Conservation (phyloP, 1,284 basidiomycete genomes). For the Cryptococcus wingfieldii region DNA sequence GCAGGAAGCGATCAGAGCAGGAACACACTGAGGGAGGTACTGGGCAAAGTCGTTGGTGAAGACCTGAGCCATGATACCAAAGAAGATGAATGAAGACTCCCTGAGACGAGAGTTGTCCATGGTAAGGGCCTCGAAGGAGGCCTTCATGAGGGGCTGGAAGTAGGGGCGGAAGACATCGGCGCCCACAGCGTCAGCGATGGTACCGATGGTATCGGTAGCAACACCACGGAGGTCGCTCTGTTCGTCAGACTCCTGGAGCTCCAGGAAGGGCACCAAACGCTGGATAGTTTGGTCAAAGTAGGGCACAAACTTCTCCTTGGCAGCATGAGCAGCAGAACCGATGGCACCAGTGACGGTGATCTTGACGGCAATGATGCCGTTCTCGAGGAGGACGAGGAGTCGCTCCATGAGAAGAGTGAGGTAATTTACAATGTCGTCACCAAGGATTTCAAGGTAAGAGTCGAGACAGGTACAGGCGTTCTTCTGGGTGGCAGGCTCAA, state of each 20-base stretch:
- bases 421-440: conserved; percentile 81
- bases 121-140: conserved; percentile 85
- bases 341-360: conserved; percentile 97
- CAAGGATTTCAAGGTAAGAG: conserved; percentile 91
- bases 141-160: conserved; percentile 92
- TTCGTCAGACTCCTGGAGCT: conserved; percentile 69
- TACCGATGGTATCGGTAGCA: conserved; percentile 96
- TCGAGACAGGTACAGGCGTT: conserved; percentile 95
- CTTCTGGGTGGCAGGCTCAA: conserved; percentile 81
- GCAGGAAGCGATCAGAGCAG: conserved; percentile 78
- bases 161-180: conserved; percentile 91
- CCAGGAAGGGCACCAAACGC: conserved; percentile 78
- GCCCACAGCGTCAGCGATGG: conserved; percentile 95
- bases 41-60: conserved; percentile 91
- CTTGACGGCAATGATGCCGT: conserved; percentile 80
- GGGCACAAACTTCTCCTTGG: conserved; percentile 83
- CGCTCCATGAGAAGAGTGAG: conserved; percentile 93
- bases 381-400: conserved; percentile 81
- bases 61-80: conserved; percentile 94
- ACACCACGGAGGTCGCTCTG: conserved; percentile 88
- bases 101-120: conserved; percentile 79
- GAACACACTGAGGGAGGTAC: conserved; percentile 82
- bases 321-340: conserved; percentile 97
- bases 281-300: conserved; percentile 94
- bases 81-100: conserved; percentile 98